Conservation (phyloP, 352 stramenopile genomes). For the Globisporangium acanthophoron region DNA sequence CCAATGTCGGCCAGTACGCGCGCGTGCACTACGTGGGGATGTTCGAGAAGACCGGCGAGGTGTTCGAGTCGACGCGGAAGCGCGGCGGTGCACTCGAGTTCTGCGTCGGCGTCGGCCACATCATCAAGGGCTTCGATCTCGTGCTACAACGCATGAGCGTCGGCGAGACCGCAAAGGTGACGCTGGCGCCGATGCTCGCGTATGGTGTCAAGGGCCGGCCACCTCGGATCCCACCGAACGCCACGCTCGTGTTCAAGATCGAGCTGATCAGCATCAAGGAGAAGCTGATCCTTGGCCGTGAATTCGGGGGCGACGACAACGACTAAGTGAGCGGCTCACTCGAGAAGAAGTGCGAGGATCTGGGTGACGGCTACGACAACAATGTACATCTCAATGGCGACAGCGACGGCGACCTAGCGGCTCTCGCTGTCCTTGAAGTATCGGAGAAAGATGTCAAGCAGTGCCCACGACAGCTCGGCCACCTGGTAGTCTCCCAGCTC, state of each 20-base stretch:
- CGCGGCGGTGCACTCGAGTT: constrained; percentile 66
- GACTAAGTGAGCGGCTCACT: not conserved
- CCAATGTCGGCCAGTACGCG: constrained; percentile 52
- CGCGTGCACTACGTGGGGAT: constrained; percentile 65
- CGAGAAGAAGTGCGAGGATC: too few species aligned
- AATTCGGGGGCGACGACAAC: constrained; percentile 8
- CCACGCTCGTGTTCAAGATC: constrained; percentile 73
- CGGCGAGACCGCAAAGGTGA: constrained; percentile 62
- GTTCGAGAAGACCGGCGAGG: constrained; percentile 38
- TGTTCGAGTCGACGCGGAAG: constrained; percentile 65
- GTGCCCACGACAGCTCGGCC: constrained; percentile 4
- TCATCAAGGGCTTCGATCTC: constrained; percentile 68
- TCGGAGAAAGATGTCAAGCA: constrained; percentile 17
- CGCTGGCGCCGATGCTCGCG: constrained; percentile 52
- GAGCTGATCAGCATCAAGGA: constrained; percentile 80
- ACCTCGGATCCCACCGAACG: constrained; percentile 62
- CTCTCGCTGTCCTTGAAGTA: constrained; percentile 10
- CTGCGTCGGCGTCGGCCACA: constrained; percentile 57
- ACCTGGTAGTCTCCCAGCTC: constrained; percentile 9
- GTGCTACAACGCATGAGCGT: constrained; percentile 71
- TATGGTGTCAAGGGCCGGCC: constrained; percentile 68
- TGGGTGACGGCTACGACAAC: not conserved
- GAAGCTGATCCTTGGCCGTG: constrained; percentile 37
- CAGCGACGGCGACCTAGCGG: not conserved
- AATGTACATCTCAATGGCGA: constrained; percentile 4